Conservation (phyloP, 2,329 filamentous ascomycete genomes). For the Sporothrix euskadiensis region DNA sequence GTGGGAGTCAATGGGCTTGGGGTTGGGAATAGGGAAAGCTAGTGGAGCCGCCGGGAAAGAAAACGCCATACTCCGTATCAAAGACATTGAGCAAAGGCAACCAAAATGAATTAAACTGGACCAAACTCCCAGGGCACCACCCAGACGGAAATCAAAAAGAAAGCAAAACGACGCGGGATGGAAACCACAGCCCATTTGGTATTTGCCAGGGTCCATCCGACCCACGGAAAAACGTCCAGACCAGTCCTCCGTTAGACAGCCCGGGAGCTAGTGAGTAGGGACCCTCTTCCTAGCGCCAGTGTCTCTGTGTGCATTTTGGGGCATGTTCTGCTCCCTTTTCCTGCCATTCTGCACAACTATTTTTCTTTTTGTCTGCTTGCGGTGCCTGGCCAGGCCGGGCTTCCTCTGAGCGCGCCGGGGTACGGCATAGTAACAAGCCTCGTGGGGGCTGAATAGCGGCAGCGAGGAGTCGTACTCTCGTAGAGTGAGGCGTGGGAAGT, state of each 20-base stretch:
- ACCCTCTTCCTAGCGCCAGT: not conserved
- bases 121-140: not conserved
- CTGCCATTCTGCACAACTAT: not conserved
- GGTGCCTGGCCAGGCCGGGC: not conserved
- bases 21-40: not conserved
- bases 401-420: not conserved
- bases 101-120: not conserved
- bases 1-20: not conserved
- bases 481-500: not conserved
- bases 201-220: constrained; percentile 15
- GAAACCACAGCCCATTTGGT: not conserved
- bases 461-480: not conserved
- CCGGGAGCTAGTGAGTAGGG: constrained; percentile 4
- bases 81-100: not conserved
- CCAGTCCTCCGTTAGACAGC: not conserved
- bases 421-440: not conserved
- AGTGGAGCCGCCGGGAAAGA: not conserved
- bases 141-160: not conserved
- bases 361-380: no score
- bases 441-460: not conserved
- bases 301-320: not conserved
- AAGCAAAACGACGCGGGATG: not conserved
- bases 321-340: not conserved
- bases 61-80: not conserved
- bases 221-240: not conserved